These are phyloP conservation scores for Bromus sterilis DNA, from an alignment of 176 grass and related monocot species.

Conservation along the genomic window DNA sequence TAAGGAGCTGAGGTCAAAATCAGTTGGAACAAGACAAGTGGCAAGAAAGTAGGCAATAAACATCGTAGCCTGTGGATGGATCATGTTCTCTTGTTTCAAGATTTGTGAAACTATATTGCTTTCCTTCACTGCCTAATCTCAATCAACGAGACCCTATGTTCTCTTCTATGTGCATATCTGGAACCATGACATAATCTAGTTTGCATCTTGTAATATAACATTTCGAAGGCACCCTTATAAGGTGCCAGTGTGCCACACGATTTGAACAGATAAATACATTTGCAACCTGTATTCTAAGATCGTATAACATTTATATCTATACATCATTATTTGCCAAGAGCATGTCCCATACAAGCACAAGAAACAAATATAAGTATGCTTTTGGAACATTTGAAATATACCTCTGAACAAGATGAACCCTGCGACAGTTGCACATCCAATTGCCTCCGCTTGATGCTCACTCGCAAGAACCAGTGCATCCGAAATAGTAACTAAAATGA, in stretches of 20 bases:
- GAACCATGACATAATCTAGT: not conserved
- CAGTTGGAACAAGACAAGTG: not conserved
- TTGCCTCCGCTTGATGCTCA: constrained; percentile 62
- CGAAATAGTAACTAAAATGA: constrained; percentile 32
- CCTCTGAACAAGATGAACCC: constrained; percentile 72
- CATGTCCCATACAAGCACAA: not conserved
- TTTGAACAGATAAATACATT: not conserved
- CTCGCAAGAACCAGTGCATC: constrained; percentile 52
- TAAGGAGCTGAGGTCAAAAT: not conserved
- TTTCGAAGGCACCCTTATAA: not conserved
- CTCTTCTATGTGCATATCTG: not conserved
- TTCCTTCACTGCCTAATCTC: not conserved
- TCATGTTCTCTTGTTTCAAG: constrained; percentile 9
- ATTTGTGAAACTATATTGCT: not conserved
- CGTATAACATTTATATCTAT: not conserved
- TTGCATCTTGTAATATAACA: not conserved
- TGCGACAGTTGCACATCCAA: constrained; percentile 58
- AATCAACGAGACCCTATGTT: not conserved
- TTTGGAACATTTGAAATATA: constrained; percentile 22
- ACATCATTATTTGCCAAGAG: not conserved
- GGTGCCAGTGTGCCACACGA: not conserved
- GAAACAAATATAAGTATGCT: constrained; percentile 6
- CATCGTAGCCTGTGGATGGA: not conserved
- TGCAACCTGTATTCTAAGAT: not conserved
- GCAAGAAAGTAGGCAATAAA: not conserved